Percentiles rank a stretch among this genome's conserved stretches.
Evolutionary conservation across 495 filamentous ascomycete species (phyloP).

Genomic region (Daldinia loculata): DNA sequence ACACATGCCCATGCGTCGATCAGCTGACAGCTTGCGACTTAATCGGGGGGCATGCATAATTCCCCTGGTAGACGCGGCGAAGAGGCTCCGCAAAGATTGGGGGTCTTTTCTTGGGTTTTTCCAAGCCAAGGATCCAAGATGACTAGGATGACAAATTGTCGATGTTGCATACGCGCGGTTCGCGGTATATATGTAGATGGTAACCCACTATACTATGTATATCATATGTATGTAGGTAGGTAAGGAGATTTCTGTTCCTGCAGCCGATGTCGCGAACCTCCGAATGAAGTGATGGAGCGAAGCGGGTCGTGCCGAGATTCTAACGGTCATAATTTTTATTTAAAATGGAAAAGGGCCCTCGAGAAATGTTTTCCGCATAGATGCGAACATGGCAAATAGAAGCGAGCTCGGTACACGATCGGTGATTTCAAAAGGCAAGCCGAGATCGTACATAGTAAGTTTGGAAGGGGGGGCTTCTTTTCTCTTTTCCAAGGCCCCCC

Average conservation of each 20-base stretch:
- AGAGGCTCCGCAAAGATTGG: conserved; percentile 34
- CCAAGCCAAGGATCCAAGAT: conserved; percentile 13
- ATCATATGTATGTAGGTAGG: neutral
- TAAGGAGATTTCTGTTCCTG: conserved; percentile 31
- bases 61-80: conserved; percentile 24
- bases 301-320: conserved; percentile 27
- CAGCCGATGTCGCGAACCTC: conserved; percentile 41
- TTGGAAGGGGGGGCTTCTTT: neutral
- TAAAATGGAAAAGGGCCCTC: conserved; percentile 16
- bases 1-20: conserved; percentile 36
- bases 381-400: conserved; percentile 15
- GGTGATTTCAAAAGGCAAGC: conserved; percentile 31
- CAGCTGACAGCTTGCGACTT: conserved; percentile 35
- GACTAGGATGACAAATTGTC: conserved; percentile 26
- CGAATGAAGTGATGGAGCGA: conserved; percentile 14
- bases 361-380: conserved; percentile 7
- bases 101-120: neutral
- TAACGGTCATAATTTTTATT: conserved; percentile 11
- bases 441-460: neutral
- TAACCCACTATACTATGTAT: conserved; percentile 8
- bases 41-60: conserved; percentile 15
- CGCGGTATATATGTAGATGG: conserved; percentile 17
- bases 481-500: neutral
- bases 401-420: conserved; percentile 18
- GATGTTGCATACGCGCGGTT: conserved; percentile 14